Evolutionary conservation across 257 asterid genomes (phyloP), one percentile per base, ranked within the genome.

Genomic region (Phtheirospermum japonicum): DNA sequence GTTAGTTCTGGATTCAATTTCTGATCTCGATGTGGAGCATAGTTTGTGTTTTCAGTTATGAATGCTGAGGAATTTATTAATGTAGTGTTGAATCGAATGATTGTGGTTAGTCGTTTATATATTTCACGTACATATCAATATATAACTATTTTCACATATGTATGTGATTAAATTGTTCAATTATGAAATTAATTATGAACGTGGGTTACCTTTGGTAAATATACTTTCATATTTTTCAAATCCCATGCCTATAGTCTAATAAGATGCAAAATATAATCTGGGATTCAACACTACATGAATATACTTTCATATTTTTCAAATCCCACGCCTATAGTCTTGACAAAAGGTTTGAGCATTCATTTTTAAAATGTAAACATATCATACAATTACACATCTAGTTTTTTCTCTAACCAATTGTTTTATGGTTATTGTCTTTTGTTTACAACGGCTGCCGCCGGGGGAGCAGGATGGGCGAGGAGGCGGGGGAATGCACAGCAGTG

Each of bases 311-410:
- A n/a, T n/a, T n/a, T n/a, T n/a, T n/a, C n/a, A n/a, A n/a, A n/a
- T n/a, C n/a, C n/a, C n/a, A n/a, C n/a, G 95, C 99, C 17, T 93
- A 93, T 65, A 87, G 96, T 72, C 86, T 93, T 45, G 99, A 93
- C 75, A 93, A 93, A 80, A 93, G 96, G 99, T 92, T 66, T 33
- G 37, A n/a, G 56, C 64, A 39, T 65, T 64, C 30, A 33, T 48
- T 58, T 20, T 33, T 61, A 68, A 49, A 18, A 4, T 9, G 16
- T n/a, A 63, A 32, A 53, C 33, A 51, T n/a, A n/a, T 59, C 37
- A 32, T 48, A 40, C 49, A 57, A 55, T n/a, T n/a, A n/a, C n/a
- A n/a, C n/a, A 51, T 19, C 11, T 19, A 13, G 54, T 5, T 13
- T 59, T 52, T 63, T 36, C 33, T n/a, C 73, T 66, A 60, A 69